phyloP scores from a whole-genome alignment of 345 rosid species.

The Salix brachista region DNA sequence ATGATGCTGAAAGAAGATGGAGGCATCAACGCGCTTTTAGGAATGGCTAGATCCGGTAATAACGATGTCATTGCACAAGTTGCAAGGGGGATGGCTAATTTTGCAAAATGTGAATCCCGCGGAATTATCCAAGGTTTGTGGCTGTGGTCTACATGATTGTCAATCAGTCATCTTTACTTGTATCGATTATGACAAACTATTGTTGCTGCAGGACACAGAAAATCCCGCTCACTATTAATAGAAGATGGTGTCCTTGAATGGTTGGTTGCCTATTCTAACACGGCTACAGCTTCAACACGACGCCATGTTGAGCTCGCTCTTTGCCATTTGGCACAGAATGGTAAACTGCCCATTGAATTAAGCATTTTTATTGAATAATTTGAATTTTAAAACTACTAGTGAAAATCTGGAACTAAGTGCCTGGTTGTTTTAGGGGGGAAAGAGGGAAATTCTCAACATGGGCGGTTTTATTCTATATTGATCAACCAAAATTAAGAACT shows the following conservation, averaged over 20 bases:
- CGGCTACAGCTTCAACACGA: slow-evolving; percentile 54
- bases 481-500: neutral
- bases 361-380: neutral
- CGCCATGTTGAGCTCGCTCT: slow-evolving; percentile 88
- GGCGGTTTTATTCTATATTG: neutral
- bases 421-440: neutral
- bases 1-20: slow-evolving; percentile 72
- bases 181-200: slow-evolving; percentile 6
- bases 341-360: slow-evolving; percentile 28
- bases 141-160: neutral
- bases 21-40: slow-evolving; percentile 73
- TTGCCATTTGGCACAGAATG: slow-evolving; percentile 93
- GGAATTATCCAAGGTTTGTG: slow-evolving; percentile 64
- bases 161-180: neutral
- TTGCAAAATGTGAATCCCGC: slow-evolving; percentile 93
- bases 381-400: neutral
- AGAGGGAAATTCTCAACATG: neutral
- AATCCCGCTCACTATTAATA: slow-evolving; percentile 69
- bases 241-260: slow-evolving; percentile 80
- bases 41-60: slow-evolving; percentile 54
- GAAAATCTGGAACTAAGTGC: neutral
- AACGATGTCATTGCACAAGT: slow-evolving; percentile 81
- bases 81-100: slow-evolving; percentile 94
- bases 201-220: slow-evolving; percentile 57
- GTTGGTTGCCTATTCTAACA: slow-evolving; percentile 56